Conservation (phyloP, 1,284 basidiomycete genomes). For the Cutaneotrichosporon cutaneum region DNA sequence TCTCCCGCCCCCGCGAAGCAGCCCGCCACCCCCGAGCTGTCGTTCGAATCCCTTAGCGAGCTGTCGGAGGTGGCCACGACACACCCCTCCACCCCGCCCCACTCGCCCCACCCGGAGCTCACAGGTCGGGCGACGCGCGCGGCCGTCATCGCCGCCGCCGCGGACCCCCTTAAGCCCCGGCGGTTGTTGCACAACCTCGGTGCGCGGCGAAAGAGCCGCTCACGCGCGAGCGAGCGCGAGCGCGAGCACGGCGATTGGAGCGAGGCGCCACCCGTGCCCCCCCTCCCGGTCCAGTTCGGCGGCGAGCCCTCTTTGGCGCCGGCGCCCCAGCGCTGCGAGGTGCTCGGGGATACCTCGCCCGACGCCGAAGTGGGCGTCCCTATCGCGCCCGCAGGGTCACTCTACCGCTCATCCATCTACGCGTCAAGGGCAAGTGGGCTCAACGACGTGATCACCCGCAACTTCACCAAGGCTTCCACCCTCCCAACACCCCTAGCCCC, state of each 20-base stretch:
- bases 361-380: not conserved
- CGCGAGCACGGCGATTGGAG: no score
- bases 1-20: not conserved
- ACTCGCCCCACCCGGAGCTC: not conserved
- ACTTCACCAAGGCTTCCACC: not conserved
- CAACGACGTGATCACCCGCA: constrained; percentile 4
- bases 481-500: not conserved
- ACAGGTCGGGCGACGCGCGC: not conserved
- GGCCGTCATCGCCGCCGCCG: not conserved
- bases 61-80: not conserved
- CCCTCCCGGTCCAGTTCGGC: not conserved
- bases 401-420: not conserved
- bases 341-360: not conserved
- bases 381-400: not conserved
- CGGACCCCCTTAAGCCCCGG: constrained; percentile 1
- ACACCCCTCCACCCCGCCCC: not conserved
- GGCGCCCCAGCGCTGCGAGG: no score
- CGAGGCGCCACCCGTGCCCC: not conserved
- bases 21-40: constrained; percentile 1
- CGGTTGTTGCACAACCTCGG: constrained; percentile 5
- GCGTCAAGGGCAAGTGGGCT: not conserved
- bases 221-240: not conserved
- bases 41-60: constrained; percentile 2
- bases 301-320: no score
- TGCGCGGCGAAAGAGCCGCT: not conserved